phyloP scores from a whole-genome alignment of 768 basidiomycete species.

The Suillus subaureus region DNA sequence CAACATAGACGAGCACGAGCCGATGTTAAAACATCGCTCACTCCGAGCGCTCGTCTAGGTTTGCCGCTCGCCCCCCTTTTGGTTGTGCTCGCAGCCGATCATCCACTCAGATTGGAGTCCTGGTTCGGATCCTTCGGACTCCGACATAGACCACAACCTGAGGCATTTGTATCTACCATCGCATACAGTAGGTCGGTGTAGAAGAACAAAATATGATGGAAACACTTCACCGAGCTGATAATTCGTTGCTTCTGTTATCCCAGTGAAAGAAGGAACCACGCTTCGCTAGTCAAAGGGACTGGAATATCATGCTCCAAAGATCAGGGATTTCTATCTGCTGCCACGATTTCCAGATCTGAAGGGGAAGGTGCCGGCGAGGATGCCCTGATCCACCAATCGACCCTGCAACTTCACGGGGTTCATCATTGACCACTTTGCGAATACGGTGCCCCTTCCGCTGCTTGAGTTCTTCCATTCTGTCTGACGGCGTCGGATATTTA shows the following conservation, averaged over 20 bases:
- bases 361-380: background rate
- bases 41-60: no score
- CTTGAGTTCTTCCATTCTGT: background rate
- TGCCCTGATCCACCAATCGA: background rate
- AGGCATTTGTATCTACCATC: background rate
- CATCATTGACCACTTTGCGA: background rate
- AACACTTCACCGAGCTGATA: background rate
- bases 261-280: background rate
- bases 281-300: background rate
- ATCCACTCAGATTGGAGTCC: background rate
- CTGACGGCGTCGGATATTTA: background rate
- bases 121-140: background rate
- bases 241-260: background rate
- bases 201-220: background rate
- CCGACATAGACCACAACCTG: background rate
- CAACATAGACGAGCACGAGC: background rate
- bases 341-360: background rate
- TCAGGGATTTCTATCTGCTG: background rate
- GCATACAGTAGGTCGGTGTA: background rate
- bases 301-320: background rate
- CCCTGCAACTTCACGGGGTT: background rate
- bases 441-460: background rate
- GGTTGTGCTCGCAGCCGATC: background rate
- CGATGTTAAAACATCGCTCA: background rate
- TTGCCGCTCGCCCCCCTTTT: background rate